Percentiles rank a stretch among this genome's conserved stretches.
Evolutionary conservation across 352 stramenopile genomes (phyloP).

Genomic region (Pythium scleroteichum): DNA sequence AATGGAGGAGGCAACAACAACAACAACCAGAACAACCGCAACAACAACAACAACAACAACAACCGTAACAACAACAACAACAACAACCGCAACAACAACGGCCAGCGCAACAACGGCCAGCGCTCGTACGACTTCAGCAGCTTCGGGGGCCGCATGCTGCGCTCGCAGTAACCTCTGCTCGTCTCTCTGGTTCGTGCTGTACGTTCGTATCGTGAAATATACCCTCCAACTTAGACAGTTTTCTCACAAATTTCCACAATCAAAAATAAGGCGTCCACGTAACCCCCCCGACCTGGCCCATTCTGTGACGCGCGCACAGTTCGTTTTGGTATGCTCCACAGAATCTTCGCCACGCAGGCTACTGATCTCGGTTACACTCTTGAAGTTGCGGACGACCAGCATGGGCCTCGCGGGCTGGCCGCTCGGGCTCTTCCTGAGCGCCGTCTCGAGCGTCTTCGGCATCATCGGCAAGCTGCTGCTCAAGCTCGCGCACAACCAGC

Average conservation of each 20-base stretch:
- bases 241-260: too few relatives aligned
- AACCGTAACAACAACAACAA: constrained; percentile 10
- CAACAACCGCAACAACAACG: constrained; percentile 5
- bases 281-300: neutral
- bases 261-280: too few relatives aligned
- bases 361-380: constrained; percentile 1
- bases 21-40: constrained; percentile 4
- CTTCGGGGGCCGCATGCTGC: neutral
- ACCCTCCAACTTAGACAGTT: neutral
- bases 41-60: constrained; percentile 5
- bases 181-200: too few relatives aligned
- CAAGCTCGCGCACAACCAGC: constrained; percentile 78
- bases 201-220: neutral
- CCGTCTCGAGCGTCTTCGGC: constrained; percentile 75
- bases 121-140: constrained; percentile 6
- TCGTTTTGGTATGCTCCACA: neutral
- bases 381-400: constrained; percentile 10
- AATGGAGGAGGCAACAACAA: constrained; percentile 1
- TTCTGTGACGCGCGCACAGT: neutral
- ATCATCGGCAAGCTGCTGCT: constrained; percentile 81
- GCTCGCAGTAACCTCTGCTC: constrained; percentile 5
- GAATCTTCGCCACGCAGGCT: constrained; percentile 5
- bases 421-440: constrained; percentile 71
- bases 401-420: constrained; percentile 72
- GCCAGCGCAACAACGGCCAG: constrained; percentile 1